Evolutionary conservation across 352 stramenopile genomes (phyloP), one percentile per base, ranked within the genome.

Genomic region (Phytophthora sansomeana): DNA sequence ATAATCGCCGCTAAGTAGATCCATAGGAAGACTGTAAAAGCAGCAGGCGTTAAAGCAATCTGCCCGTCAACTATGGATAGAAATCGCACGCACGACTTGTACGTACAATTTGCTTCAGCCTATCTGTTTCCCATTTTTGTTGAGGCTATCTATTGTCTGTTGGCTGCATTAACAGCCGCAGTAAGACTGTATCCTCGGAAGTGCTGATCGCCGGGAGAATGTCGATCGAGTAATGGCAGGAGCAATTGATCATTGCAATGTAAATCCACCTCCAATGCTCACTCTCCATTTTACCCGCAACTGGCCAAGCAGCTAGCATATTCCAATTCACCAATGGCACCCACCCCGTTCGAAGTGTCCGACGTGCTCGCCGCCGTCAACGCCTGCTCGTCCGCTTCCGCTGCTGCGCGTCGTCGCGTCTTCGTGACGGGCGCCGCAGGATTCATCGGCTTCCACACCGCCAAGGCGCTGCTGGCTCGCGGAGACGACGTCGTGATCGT

Each of bases 371-470:
- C 48, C 1, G 67, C 64, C 19, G 61, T 61, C 32, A 36, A 26
- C 32, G 49, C 29, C n/a, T 32, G 52, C 41, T 35, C 52, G 1
- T 36, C 59, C 4, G 13, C 30, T 4, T n/a, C n/a, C n/a, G 33
- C 42, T 5, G 48, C 30, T 17, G 35, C 10, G n/a, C 58, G 48
- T 49, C 64, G 64, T 19, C 64, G 72, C 47, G 55, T 87, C 42
- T 54, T 92, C 5, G 85, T 99, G 35, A 99, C 97, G 3, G 97
- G 97, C 21, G 97, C 90, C 24, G 95, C 97, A 4, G 97, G 97
- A 14, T 99, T 99, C 75, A 98, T 99, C 59, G 97, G 97, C 19
- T 98, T 95, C 67, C 93, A 99, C 83, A 98, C 98, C 5, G 93
- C 93, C 47, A 86, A 96, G 61, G 74, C 81, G 30, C 80, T 98